Evolutionary conservation across 768 basidiomycete species (phyloP), one percentile per base, ranked within the genome.

Genomic region (Coprinopsis strossmayeri): DNA sequence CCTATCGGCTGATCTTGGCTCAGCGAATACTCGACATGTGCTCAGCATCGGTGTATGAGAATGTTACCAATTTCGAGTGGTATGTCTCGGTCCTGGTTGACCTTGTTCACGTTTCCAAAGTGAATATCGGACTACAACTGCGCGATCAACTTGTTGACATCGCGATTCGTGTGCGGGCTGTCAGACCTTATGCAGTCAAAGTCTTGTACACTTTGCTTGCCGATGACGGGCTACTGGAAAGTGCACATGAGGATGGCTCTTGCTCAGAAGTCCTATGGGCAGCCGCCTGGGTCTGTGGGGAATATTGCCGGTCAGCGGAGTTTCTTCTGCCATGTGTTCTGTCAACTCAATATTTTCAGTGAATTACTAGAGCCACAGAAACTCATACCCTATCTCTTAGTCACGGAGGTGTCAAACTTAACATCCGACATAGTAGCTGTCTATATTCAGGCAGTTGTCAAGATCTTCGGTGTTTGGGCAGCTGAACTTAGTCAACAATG

Each of bases 281-380:
- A 0, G 94, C 93, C 9, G 91, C 92, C 3, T 99, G 91, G 89
- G 88, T 97, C 55, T 92, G 90, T 53, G 95, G 94, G 17, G 96
- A 99, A 66, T 91, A 91, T 62, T 84, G 87, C 76, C 74, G 81
- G 94, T 93, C 56, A 61, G 85, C n/a, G n/a, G n/a, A n/a, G n/a
- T n/a, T n/a, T 70, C 43, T 24, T 50, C 45, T 25, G 3, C 12
- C n/a, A n/a, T n/a, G n/a, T n/a, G 34, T 25, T 23, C 2, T 9
- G 1, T 12, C 23, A 38, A 17, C 38, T 4, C 21, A 28, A 39
- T 11, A 40, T 5, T 12, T 17, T 26, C 48, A 93, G 91, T 38
- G 85, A 91, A 55, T 71, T 93, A n/a, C 64, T 76, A 0, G 86
- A 89, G 39, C 87, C 89, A 0, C 82, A 85, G 46, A 84, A 84